Base-by-base conservation (phyloP, 257 asterid species). In the Gentiana macrophylla region DNA sequence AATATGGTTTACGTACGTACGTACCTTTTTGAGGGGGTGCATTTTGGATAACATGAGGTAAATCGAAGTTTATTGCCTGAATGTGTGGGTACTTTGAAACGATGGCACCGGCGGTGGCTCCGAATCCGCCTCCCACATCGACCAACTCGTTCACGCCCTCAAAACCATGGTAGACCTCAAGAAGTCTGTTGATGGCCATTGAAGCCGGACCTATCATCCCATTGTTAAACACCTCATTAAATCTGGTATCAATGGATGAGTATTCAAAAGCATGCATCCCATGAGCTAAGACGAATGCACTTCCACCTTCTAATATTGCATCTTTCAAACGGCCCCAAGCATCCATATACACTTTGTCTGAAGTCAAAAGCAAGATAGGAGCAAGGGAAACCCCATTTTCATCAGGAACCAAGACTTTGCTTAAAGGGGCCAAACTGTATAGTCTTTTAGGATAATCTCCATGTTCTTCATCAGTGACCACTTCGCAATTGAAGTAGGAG, bases 271-370 rank as follows among this genome's bases (percentile, higher is more conserved):
- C 61, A 24, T 24, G 24, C 24, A 24, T 24, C 24, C 24, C 24
- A 24, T 24, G 24, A 24, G 24, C 24, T 24, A 33, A 12, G 24
- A 74, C 35, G 62, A 79, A 77, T 0, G 86, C 70, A 2, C 35
- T 38, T 24, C 74, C 80, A 3, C 90, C 86, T 1, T 74, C 84
- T 7, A 77, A 47, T 48, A 82, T 49, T n/a, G 79, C 70, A 24
- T 24, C 24, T 24, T 24, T 24, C 24, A 24, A 24, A 24, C 24
- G 24, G 24, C 24, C 24, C 24, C 80, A 71, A 2, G 70, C 32
- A 3, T 80, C 74, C 50, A 59, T 35, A 6, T 43, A 34, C 33
- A 77, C 55, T 50, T 48, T 67, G 55, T 75, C 80, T 24, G 55
- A 15, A 0, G 59, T 49, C 8, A 55, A 8, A 3, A 54, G 34